Evolutionary conservation across 2,329 filamentous ascomycete species (phyloP), one percentile per base, ranked within the genome.

Genomic region (Penicillium sp.): DNA sequence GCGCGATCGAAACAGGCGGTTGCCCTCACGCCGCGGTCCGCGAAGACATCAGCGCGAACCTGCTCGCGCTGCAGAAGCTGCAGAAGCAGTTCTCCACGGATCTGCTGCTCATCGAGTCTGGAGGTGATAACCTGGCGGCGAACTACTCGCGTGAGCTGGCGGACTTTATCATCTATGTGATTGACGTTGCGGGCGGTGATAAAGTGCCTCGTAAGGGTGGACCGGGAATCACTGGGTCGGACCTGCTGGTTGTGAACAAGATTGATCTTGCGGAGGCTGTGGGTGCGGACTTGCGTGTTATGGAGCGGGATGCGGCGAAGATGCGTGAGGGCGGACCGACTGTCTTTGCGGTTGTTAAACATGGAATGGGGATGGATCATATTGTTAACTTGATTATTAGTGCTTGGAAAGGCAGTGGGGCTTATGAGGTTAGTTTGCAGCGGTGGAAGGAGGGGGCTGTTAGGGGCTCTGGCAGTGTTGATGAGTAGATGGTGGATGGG

Each of bases 141-240:
- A 99, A 99, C 79, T 99, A 99, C 81, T 90, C 85, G 51, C 83
- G 94, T 54, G 94, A 99, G 76, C 80, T 99, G 61, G 94, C 94
- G 1, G 94, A 99, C 74, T 99, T 89, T 73, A 99, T 99, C 75
- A 88, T 99, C 76, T 99, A 99, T 73, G 94, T 99, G 29, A 97
- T 99, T 65, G 94, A 99, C 74, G 94, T 99, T 16, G 89, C 87
- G 52, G 94, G 94, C 19, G 94, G 94, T 11, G 94, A 99, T 75
- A 99, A 99, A 82, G 88, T 99, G 47, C 94, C 94, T 0, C 79
- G 94, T 27, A 99, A 99, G 78, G 94, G 94, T 27, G 94, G 94
- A 0, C 94, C 94, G 0, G 94, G 94, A 1, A 99, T 99, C 71
- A 99, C 94, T 5, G 93, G 97, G 77, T 94, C 89, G 66, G 94